These are phyloP conservation scores for Nemania sp. DNA, from an alignment of 2,329 filamentous ascomycete genomes.

Conservation along the genomic window DNA sequence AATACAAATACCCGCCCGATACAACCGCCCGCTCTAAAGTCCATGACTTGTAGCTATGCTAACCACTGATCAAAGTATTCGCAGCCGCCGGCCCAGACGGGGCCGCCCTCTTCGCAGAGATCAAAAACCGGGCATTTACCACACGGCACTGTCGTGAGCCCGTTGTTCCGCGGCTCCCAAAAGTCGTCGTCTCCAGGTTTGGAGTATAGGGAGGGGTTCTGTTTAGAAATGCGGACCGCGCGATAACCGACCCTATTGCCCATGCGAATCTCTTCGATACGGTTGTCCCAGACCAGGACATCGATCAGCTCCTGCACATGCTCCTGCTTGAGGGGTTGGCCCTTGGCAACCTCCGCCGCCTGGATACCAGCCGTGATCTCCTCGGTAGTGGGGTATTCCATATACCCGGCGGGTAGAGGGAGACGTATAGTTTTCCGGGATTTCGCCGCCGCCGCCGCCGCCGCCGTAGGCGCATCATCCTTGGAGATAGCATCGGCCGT, in stretches of 20 bases:
- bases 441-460: slow-evolving; percentile 38
- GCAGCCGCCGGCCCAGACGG: slow-evolving; percentile 87
- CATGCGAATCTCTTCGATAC: slow-evolving; percentile 68
- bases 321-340: slow-evolving; percentile 69
- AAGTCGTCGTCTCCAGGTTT: slow-evolving; percentile 38
- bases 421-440: slow-evolving; percentile 46
- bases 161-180: slow-evolving; percentile 61
- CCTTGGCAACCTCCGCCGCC: slow-evolving; percentile 69
- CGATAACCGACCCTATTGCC: slow-evolving; percentile 58
- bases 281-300: slow-evolving; percentile 85
- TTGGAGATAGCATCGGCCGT: slow-evolving; percentile 52
- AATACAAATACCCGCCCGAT: slow-evolving; percentile 13
- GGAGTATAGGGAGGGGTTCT: slow-evolving; percentile 34
- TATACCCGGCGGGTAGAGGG: slow-evolving; percentile 68
- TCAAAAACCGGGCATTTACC: slow-evolving; percentile 92
- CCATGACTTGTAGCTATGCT: slow-evolving; percentile 37
- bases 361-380: slow-evolving; percentile 79
- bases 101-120: slow-evolving; percentile 86
- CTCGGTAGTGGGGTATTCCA: slow-evolving; percentile 77
- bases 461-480: slow-evolving; percentile 39
- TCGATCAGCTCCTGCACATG: slow-evolving; percentile 87
- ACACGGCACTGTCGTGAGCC: slow-evolving; percentile 87
- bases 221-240: slow-evolving; percentile 54
- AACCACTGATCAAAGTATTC: slow-evolving; percentile 92
- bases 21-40: background rate